Base-by-base conservation (phyloP, 129 eudicot species). In the Tanacetum coccineum region DNA sequence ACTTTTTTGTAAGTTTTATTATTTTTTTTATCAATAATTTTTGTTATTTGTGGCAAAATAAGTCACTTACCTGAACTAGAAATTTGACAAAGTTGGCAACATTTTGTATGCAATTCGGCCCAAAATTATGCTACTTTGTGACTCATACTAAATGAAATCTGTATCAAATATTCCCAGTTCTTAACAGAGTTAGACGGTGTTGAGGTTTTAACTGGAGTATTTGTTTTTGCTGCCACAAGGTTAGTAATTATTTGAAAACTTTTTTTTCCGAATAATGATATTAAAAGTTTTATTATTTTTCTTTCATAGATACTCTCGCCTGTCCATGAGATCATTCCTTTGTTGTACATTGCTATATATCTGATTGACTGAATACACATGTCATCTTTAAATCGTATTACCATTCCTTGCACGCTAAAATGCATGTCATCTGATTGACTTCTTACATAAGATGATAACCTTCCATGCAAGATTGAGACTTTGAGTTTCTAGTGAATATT, bases 191-290 rank as follows among this genome's bases (percentile, higher is more conserved):
- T 93, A 47, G 99, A 93, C 76, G 99, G 99, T 54, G 99, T 93
- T 51, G 99, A 93, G 77, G 89, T 93, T 74, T 79, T 93, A 78
- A 79, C 95, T 17, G 99, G 96, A 32, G 99, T 93, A 44, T 93
- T 93, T 77, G 99, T 93, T 54, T 93, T 93, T 79, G 99, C 99
- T 68, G 99, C 99, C 63, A 86, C 95, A 45, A 90, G 97, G 97
- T 90, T 40, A 59, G 80, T 67, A 64, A 45, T 64, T 74, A 48
- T 67, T 62, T 36, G 36, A 59, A 60, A 40, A 74, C 26, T 13
- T 46, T 8, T 62, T 50, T 75, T 76, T 32, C 44, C 9, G 13
- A 20, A 14, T 21, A 22, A 51, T 51, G 14, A 51, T 19, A 62
- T 51, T 26, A 36, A 10, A 17, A 9, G 19, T 13, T 20, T 58